Evolutionary conservation across 768 basidiomycete species (phyloP), one percentile per base, ranked within the genome.

Genomic region (Termitomyces sp.): DNA sequence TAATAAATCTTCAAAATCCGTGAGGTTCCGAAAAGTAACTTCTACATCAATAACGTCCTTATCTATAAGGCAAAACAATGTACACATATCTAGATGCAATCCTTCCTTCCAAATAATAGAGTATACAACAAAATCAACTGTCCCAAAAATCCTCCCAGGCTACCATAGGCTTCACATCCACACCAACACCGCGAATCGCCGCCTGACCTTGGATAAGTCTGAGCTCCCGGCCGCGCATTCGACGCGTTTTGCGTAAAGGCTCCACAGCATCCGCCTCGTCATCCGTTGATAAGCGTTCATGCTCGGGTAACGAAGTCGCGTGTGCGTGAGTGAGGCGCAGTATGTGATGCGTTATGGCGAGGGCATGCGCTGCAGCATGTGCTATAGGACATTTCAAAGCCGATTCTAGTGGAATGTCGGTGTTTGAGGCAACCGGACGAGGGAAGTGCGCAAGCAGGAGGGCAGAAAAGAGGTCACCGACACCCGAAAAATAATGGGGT

Each of bases 401-500:
- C 3, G 56, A 16, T 18, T 58, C 28, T 4, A 47, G 39, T 15
- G 42, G 10, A 13, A 59, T n/a, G 20, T 50, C 16, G 31, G 47
- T 24, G n/a, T 28, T 24, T 0, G 55, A 31, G 41, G 24, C 26
- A n/a, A 56, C 22, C 6, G 56, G 41, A 16, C 33, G 55, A 26
- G 53, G 26, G 20, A 66, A 98, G 65, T 94, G 88, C 0, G 85
- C 94, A 4, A 96, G 78, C 28, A 95, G 84, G 55, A 98, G 83
- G 1, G 96, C 91, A 6, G 94, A 94, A 75, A 98, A 98, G 56
- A 98, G 85, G 70, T 99, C 97, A 18, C 97, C 97, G 12, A 97
- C 95, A 26, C 97, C 97, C 20, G 92, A 90, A 70, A 94, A 98
- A 75, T 98, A 97, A 12, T 94, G 95, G 5, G 87, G 82, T 46